Evolutionary conservation across 2,329 filamentous ascomycete genomes (phyloP).

Genomic region (Exophiala bonariae): DNA sequence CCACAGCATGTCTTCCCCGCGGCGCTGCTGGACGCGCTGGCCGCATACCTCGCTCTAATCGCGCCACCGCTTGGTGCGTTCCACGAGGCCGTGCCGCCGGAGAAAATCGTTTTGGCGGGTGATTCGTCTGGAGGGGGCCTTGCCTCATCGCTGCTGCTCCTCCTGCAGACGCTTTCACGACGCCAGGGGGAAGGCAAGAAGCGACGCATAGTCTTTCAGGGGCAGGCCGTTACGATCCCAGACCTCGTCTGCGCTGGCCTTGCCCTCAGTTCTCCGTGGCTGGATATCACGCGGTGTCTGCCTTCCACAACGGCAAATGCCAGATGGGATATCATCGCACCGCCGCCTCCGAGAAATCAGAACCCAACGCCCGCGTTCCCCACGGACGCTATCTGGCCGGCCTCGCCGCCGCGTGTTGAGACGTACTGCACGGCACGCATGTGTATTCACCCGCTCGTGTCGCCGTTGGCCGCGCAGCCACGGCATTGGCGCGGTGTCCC

Average conservation of each 20-base stretch:
- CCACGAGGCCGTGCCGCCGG: constrained; percentile 41
- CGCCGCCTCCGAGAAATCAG: neutral
- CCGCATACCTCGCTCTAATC: constrained; percentile 45
- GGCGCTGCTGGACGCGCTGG: constrained; percentile 42
- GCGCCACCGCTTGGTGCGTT: constrained; percentile 43
- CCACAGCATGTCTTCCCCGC: constrained; percentile 48
- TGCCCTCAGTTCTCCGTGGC: too few species aligned
- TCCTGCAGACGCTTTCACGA: constrained; percentile 34
- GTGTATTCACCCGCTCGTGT: constrained; percentile 12
- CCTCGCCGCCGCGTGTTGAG: constrained; percentile 4
- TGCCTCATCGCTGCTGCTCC: constrained; percentile 38
- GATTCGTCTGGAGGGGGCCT: constrained; percentile 46
- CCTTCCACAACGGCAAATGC: constrained; percentile 3
- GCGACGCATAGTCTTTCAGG: constrained; percentile 38
- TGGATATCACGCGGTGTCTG: constrained; percentile 6
- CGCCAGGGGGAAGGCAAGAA: too few species aligned
- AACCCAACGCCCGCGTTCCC: neutral
- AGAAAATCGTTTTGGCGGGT: constrained; percentile 44
- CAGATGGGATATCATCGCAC: constrained; percentile 6
- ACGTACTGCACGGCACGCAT: neutral
- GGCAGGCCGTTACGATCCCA: constrained; percentile 34
- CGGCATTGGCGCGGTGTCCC: constrained; percentile 4
- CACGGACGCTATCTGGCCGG: constrained; percentile 5
- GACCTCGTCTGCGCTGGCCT: neutral
- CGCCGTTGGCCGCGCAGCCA: constrained; percentile 6